phyloP scores from a whole-genome alignment of 768 basidiomycete genomes.

The Phylloporus sp. region DNA sequence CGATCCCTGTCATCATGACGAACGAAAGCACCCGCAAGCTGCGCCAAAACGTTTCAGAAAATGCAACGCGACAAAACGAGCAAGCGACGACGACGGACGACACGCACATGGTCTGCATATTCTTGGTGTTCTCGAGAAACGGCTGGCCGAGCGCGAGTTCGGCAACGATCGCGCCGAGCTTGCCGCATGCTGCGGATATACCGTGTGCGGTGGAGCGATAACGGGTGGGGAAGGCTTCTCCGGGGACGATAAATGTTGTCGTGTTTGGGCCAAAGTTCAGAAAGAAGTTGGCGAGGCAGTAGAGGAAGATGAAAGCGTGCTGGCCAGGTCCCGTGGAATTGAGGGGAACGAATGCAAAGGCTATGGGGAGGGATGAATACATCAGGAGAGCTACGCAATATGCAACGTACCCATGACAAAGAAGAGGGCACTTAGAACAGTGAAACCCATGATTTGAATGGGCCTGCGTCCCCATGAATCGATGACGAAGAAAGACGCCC shows the following conservation, averaged over 20 bases:
- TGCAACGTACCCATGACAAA: constrained; percentile 54
- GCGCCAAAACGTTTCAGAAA: too few species aligned
- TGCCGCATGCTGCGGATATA: constrained; percentile 70
- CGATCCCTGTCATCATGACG: constrained; percentile 80
- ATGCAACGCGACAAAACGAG: not conserved
- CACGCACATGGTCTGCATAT: constrained; percentile 63
- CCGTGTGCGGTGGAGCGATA: constrained; percentile 73
- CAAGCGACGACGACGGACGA: not conserved
- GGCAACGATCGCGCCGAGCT: constrained; percentile 70
- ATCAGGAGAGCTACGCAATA: not conserved
- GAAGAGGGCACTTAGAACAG: constrained; percentile 59
- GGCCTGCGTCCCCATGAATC: constrained; percentile 69
- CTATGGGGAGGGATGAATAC: constrained; percentile 28
- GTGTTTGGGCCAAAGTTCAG: constrained; percentile 35
- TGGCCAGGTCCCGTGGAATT: constrained; percentile 45
- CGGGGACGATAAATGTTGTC: constrained; percentile 71
- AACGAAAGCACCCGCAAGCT: constrained; percentile 75
- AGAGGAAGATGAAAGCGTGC: constrained; percentile 43
- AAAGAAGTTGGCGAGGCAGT: constrained; percentile 17
- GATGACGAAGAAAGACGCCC: constrained; percentile 57
- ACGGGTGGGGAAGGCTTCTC: constrained; percentile 73
- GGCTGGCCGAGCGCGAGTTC: constrained; percentile 67
- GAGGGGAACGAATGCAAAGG: constrained; percentile 59
- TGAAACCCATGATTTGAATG: constrained; percentile 75
- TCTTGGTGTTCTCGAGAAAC: constrained; percentile 50